These are phyloP conservation scores for Yarrowia divulgata DNA, from an alignment of 805 yeast genomes.

Conservation along the genomic window DNA sequence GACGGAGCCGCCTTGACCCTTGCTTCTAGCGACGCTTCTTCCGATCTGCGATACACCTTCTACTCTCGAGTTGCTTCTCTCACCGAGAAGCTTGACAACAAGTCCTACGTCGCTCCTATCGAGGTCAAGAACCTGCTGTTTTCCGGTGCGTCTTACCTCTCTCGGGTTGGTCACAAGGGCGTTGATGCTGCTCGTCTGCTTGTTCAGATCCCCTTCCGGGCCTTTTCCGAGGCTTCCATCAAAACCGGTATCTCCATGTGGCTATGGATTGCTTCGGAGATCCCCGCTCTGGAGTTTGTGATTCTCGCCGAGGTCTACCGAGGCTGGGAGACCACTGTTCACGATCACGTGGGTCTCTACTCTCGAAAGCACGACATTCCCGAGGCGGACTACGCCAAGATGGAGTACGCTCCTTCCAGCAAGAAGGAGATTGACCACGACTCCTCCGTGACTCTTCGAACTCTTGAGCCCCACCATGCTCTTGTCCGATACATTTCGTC, in stretches of 20 bases:
- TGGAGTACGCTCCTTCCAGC: constrained; percentile 92
- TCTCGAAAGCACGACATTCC: constrained; percentile 61
- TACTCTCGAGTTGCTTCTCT: constrained; percentile 45
- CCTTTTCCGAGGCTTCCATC: constrained; percentile 66
- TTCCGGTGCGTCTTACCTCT: constrained; percentile 53
- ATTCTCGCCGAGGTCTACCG: constrained; percentile 72
- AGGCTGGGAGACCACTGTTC: constrained; percentile 72
- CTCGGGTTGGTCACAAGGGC: constrained; percentile 46
- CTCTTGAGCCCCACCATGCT: constrained; percentile 70
- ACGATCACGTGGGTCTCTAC: constrained; percentile 68
- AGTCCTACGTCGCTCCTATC: constrained; percentile 44
- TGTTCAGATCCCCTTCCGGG: constrained; percentile 67
- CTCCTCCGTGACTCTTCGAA: constrained; percentile 58
- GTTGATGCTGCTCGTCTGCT: constrained; percentile 45
- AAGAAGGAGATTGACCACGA: constrained; percentile 62
- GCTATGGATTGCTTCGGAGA: constrained; percentile 77
- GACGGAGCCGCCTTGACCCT: constrained; percentile 18
- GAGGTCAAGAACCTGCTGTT: constrained; percentile 47
- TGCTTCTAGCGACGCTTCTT: constrained; percentile 10
- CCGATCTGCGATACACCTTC: constrained; percentile 41
- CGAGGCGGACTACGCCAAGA: constrained; percentile 68
- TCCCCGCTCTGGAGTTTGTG: constrained; percentile 63
- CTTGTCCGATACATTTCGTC: constrained; percentile 74
- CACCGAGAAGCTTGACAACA: constrained; percentile 42
- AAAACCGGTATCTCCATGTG: constrained; percentile 76